These are phyloP conservation scores for Posidonia australis DNA, from an alignment of 106 monocot genomes.

Conservation along the genomic window DNA sequence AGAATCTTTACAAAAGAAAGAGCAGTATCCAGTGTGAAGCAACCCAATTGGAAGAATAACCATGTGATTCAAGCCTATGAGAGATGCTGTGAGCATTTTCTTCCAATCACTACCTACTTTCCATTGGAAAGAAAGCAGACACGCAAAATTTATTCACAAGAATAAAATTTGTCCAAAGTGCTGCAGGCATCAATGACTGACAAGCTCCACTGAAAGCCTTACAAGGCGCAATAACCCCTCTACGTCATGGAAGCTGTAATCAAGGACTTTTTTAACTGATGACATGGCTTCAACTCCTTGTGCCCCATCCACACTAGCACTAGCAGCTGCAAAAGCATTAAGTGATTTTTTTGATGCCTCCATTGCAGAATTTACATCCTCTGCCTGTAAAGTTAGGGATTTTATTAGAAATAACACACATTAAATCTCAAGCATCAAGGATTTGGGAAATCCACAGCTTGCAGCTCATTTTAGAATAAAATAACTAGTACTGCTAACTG, in stretches of 20 bases:
- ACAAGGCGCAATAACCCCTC: constrained; percentile 50
- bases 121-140: constrained; percentile 1
- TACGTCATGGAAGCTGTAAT: constrained; percentile 52
- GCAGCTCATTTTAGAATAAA: no score
- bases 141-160: not conserved
- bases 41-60: not conserved
- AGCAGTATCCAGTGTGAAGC: not conserved
- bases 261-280: constrained; percentile 54
- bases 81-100: not conserved
- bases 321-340: constrained; percentile 49
- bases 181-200: constrained; percentile 12
- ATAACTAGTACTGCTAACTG: no score
- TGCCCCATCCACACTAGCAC: constrained; percentile 20
- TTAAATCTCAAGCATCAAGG: not conserved
- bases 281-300: constrained; percentile 25
- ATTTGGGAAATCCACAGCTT: not conserved
- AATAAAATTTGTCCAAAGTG: not conserved
- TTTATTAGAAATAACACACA: not conserved
- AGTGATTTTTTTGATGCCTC: constrained; percentile 79
- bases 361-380: constrained; percentile 64
- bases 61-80: not conserved
- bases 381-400: constrained; percentile 35
- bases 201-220: constrained; percentile 41
- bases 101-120: not conserved
- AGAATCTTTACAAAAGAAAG: constrained; percentile 1